Conservation (phyloP, 306 rosid species). For the Lablab purpureus region DNA sequence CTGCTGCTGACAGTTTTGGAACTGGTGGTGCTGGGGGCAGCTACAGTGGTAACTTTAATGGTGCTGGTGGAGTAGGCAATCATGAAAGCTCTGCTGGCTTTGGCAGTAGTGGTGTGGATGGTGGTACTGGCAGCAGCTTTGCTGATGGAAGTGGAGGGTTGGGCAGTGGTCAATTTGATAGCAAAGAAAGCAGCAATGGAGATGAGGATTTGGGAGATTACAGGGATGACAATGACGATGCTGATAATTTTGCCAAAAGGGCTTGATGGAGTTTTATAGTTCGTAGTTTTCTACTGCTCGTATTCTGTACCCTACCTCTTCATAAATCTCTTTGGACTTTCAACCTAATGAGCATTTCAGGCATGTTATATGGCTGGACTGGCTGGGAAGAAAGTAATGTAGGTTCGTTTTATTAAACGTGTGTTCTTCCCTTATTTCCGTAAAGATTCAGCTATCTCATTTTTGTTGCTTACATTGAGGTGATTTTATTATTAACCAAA, state of each 20-base stretch:
- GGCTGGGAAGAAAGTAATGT: conserved; percentile 38
- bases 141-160: conserved; percentile 40
- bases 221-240: conserved; percentile 58
- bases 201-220: conserved; percentile 47
- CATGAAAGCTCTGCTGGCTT: conserved; percentile 34
- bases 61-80: conserved; percentile 45
- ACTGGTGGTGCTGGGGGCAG: conserved; percentile 42
- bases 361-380: conserved; percentile 46
- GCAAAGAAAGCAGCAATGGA: conserved; percentile 38
- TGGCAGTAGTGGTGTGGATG: conserved; percentile 24
- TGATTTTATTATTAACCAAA: conserved; percentile 39
- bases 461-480: conserved; percentile 40
- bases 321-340: conserved; percentile 35
- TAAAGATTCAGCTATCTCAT: conserved; percentile 10
- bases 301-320: conserved; percentile 16
- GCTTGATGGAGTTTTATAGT: conserved; percentile 56
- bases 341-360: conserved; percentile 33
- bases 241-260: conserved; percentile 67
- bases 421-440: conserved; percentile 27
- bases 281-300: conserved; percentile 34
- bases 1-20: conserved; percentile 48
- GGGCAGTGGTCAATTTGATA: conserved; percentile 49
- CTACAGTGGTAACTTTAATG: conserved; percentile 36
- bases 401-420: background rate
- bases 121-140: conserved; percentile 34